Conservation (phyloP, 192 early-diverging fungal genomes). For the Backusella parvicylindrica region DNA sequence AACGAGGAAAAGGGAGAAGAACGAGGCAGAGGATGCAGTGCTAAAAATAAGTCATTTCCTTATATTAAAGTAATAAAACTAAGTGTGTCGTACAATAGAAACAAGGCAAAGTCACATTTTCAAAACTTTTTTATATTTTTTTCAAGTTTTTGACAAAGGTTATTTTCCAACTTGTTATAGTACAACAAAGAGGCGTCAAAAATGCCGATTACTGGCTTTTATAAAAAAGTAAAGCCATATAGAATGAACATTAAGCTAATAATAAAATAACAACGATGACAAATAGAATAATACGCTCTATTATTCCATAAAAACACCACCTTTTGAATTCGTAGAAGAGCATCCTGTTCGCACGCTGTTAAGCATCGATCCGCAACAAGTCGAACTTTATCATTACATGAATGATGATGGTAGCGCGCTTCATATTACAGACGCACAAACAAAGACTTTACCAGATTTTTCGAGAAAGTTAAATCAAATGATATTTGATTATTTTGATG, state of each 20-base stretch:
- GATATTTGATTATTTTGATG: constrained; percentile 10
- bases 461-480: constrained; percentile 1
- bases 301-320: neutral
- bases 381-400: neutral
- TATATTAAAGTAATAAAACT: neutral
- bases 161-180: too few relatives aligned
- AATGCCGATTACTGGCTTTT: neutral
- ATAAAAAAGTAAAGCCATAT: neutral
- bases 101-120: too few relatives aligned
- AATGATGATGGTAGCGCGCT: neutral
- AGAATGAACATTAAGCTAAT: neutral
- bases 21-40: neutral
- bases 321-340: neutral
- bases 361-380: neutral
- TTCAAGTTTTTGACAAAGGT: too few relatives aligned
- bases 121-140: too few relatives aligned
- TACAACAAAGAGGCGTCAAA: neutral
- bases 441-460: neutral
- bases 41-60: neutral
- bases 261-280: neutral
- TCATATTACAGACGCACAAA: neutral
- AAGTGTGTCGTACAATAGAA: too few relatives aligned
- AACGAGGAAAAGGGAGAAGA: constrained; percentile 9
- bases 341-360: neutral
- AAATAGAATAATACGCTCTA: neutral